Conservation (phyloP, 2,329 filamentous ascomycete species). For the Aureobasidium sp. region DNA sequence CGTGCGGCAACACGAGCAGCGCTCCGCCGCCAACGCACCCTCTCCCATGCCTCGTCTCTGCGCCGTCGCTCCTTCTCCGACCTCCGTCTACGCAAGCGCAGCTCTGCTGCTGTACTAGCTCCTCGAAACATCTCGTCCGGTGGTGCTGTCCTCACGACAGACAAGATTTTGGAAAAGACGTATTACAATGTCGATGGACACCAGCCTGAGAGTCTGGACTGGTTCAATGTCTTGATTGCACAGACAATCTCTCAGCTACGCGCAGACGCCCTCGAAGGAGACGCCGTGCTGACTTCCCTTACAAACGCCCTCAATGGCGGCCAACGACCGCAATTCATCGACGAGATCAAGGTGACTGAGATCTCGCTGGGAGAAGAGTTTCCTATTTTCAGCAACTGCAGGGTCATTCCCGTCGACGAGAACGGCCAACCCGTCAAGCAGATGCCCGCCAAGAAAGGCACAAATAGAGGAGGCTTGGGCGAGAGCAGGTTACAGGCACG, state of each 20-base stretch:
- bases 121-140: slow-evolving; percentile 24
- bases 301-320: slow-evolving; percentile 81
- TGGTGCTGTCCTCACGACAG: slow-evolving; percentile 59
- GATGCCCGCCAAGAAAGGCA: slow-evolving; percentile 19
- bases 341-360: slow-evolving; percentile 89
- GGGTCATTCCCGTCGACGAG: slow-evolving; percentile 84
- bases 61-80: slow-evolving; percentile 30
- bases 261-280: slow-evolving; percentile 83
- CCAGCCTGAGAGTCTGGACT: slow-evolving; percentile 92
- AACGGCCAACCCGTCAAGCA: slow-evolving; percentile 51
- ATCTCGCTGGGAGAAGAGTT: slow-evolving; percentile 93
- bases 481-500: slow-evolving; percentile 79
- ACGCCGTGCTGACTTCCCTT: slow-evolving; percentile 77
- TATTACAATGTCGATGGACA: slow-evolving; percentile 96
- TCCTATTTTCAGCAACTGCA: slow-evolving; percentile 96
- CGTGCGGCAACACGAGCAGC: slow-evolving; percentile 67
- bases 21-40: slow-evolving; percentile 61
- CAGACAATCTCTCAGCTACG: slow-evolving; percentile 95
- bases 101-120: slow-evolving; percentile 53
- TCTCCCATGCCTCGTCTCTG: slow-evolving; percentile 50
- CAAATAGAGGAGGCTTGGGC: slow-evolving; percentile 44
- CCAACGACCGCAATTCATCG: slow-evolving; percentile 77
- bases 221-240: slow-evolving; percentile 96
- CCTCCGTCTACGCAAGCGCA: slow-evolving; percentile 44
- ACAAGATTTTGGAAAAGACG: slow-evolving; percentile 88